These are phyloP conservation scores for Begonia loranthoides DNA, from an alignment of 306 rosid species.

Conservation along the genomic window DNA sequence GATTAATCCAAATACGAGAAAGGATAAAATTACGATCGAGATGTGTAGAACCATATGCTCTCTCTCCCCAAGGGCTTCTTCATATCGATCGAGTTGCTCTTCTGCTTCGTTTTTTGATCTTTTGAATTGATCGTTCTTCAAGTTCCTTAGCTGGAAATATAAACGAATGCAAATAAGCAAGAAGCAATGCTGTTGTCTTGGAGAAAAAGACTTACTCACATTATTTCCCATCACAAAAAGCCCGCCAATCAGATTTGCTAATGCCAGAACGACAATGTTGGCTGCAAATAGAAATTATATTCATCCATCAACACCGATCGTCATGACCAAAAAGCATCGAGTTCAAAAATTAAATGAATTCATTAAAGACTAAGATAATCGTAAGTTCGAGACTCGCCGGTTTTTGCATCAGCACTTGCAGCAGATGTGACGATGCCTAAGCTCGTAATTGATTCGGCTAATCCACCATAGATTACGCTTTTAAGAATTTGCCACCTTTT, in stretches of 20 bases:
- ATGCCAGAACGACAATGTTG: conserved; percentile 49
- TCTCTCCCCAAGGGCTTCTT: conserved; percentile 32
- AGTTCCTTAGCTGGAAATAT: conserved; percentile 38
- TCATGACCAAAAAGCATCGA: no score
- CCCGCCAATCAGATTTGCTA: conserved; percentile 80
- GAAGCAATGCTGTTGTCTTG: not conserved
- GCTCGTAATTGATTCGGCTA: conserved; percentile 58
- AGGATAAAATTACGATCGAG: conserved; percentile 34
- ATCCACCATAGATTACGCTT: conserved; percentile 70
- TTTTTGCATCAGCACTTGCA: conserved; percentile 43
- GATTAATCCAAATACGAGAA: conserved; percentile 50
- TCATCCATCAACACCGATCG: no score
- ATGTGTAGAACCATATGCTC: conserved; percentile 46
- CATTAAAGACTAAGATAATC: no score
- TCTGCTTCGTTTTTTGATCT: conserved; percentile 10
- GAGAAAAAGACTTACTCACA: conserved; percentile 31
- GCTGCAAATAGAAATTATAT: conserved; percentile 28
- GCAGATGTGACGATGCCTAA: conserved; percentile 79
- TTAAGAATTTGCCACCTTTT: conserved; percentile 41
- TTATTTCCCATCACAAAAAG: conserved; percentile 44
- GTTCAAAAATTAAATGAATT: no score
- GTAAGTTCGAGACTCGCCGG: conserved; percentile 18
- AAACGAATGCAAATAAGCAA: not conserved
- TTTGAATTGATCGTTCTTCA: conserved; percentile 26
- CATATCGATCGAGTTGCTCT: conserved; percentile 23